Percentiles rank a stretch among this genome's conserved stretches.
Evolutionary conservation across 202 grass and related monocot species (phyloP).

Genomic region (Panicum hallii): DNA sequence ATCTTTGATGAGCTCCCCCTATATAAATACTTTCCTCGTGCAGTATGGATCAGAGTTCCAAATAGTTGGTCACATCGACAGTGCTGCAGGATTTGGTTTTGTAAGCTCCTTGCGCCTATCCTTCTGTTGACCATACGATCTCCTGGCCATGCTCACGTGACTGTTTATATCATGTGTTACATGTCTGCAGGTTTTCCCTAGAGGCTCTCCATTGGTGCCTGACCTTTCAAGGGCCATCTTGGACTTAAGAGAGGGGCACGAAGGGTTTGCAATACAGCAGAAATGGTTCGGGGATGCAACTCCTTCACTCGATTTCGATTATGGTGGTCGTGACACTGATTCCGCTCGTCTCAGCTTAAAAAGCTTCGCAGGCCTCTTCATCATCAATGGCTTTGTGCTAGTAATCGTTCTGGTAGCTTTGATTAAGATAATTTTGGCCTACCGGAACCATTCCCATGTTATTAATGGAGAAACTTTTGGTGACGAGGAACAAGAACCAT

Average conservation of each 20-base stretch:
- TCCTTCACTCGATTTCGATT: slow-evolving; percentile 23
- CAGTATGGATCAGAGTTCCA: slow-evolving; percentile 44
- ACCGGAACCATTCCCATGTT: too few species aligned
- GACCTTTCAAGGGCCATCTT: slow-evolving; percentile 65
- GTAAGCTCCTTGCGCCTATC: slow-evolving; percentile 46
- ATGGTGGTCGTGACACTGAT: background rate
- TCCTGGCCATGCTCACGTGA: background rate
- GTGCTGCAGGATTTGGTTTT: slow-evolving; percentile 67
- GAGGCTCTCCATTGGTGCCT: slow-evolving; percentile 55
- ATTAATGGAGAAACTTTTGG: background rate
- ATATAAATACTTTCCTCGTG: slow-evolving; percentile 50
- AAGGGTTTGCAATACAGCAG: slow-evolving; percentile 35
- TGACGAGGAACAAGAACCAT: background rate
- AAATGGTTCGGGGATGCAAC: slow-evolving; percentile 47
- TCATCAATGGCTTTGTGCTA: slow-evolving; percentile 43
- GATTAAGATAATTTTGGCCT: background rate
- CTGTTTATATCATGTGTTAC: background rate
- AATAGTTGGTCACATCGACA: slow-evolving; percentile 47
- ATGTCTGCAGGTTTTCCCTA: slow-evolving; percentile 59
- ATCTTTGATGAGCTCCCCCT: slow-evolving; percentile 72
- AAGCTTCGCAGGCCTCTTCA: slow-evolving; percentile 65
- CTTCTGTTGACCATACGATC: background rate
- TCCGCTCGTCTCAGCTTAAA: slow-evolving; percentile 41
- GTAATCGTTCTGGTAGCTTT: background rate
- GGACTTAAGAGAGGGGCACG: slow-evolving; percentile 47